Conservation (phyloP, 768 basidiomycete genomes). For the Roridomyces roridus region DNA sequence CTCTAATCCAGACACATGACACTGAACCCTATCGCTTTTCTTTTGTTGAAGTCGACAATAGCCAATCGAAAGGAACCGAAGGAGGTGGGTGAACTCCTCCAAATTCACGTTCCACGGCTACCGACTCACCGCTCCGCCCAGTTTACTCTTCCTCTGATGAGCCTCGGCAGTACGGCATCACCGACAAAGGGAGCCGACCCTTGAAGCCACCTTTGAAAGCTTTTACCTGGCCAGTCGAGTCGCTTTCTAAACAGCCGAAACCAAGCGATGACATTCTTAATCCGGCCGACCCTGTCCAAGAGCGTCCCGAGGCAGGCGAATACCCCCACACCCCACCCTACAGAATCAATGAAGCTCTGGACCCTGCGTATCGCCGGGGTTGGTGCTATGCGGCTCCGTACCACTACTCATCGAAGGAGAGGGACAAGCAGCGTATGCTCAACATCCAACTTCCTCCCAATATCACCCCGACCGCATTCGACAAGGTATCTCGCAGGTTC, state of each 20-base stretch:
- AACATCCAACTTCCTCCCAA: constrained; percentile 5
- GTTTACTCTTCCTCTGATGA: too few species aligned
- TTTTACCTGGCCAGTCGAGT: not conserved
- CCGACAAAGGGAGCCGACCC: not conserved
- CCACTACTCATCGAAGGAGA: too few species aligned
- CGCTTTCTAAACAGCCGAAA: not conserved
- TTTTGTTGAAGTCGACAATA: too few species aligned
- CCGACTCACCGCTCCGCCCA: too few species aligned
- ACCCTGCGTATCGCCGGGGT: constrained; percentile 1
- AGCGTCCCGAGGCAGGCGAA: not conserved
- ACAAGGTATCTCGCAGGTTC: not conserved
- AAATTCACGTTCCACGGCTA: too few species aligned
- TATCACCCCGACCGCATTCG: not conserved
- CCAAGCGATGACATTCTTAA: not conserved
- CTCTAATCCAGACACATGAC: too few species aligned
- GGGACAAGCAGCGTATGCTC: not conserved
- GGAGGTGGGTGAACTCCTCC: too few species aligned
- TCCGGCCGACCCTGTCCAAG: not conserved
- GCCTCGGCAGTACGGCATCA: not conserved
- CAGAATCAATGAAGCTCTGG: not conserved
- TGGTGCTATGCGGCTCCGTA: constrained; percentile 3
- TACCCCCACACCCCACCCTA: constrained; percentile 2
- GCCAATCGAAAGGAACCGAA: too few species aligned
- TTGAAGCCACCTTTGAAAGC: not conserved
- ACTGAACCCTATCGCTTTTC: too few species aligned